Conservation (phyloP, 2,329 filamentous ascomycete genomes). For the Blastomyces silverae region DNA sequence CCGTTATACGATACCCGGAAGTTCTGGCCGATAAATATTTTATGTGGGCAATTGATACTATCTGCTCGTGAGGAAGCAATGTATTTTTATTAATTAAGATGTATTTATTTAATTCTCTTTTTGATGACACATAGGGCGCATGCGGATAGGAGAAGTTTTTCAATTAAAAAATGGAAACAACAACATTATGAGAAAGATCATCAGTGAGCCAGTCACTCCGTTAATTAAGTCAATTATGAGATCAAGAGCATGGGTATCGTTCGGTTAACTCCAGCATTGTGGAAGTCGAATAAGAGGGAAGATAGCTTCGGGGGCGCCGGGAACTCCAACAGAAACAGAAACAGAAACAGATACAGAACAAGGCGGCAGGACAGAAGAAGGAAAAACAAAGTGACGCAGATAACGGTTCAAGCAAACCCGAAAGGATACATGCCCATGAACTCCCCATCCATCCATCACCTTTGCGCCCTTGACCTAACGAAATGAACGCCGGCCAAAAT, state of each 20-base stretch:
- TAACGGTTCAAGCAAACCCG: background rate
- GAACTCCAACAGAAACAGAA: background rate
- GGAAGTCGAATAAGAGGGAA: background rate
- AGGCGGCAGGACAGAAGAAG: background rate
- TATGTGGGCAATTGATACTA: background rate
- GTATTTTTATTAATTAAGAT: constrained; percentile 8
- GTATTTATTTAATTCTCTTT: background rate
- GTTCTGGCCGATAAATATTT: background rate
- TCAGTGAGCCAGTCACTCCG: background rate
- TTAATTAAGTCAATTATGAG: background rate
- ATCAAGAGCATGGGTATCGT: constrained; percentile 6
- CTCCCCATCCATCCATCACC: background rate
- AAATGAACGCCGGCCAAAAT: constrained; percentile 25
- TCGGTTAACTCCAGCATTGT: background rate
- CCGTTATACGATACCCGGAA: background rate
- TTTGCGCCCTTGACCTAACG: background rate
- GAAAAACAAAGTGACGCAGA: background rate
- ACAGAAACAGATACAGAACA: background rate
- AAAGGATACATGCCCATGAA: background rate
- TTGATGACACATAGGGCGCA: background rate
- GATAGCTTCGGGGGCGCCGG: background rate
- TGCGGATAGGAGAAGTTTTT: background rate
- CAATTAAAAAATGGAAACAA: background rate
- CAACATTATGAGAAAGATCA: background rate
- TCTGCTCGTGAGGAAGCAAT: background rate